phyloP scores from a whole-genome alignment of 495 filamentous ascomycete species.

The Penicillium canariense region DNA sequence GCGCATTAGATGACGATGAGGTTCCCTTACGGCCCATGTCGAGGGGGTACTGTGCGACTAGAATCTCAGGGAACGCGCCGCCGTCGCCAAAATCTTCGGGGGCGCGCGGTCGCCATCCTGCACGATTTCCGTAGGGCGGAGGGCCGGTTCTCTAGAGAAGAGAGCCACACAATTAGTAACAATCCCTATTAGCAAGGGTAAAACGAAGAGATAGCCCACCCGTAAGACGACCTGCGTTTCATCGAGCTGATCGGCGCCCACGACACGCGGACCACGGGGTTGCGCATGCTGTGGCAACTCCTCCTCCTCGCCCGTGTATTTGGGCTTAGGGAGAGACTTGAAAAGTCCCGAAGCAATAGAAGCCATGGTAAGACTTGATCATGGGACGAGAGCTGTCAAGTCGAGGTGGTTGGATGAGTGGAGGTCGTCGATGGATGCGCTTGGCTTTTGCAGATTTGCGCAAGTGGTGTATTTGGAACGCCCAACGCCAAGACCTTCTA shows the following conservation, averaged over 20 bases:
- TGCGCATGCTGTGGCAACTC: conserved; percentile 70
- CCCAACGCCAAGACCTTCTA: conserved; percentile 23
- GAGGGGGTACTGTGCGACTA: conserved; percentile 90
- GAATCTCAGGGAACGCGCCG: conserved; percentile 92
- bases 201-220: conserved; percentile 43
- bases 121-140: conserved; percentile 78
- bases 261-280: conserved; percentile 72
- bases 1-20: conserved; percentile 73
- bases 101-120: conserved; percentile 82
- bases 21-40: conserved; percentile 83
- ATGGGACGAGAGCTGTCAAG: conserved; percentile 17
- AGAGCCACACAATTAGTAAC: not conserved
- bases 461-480: conserved; percentile 11
- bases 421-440: conserved; percentile 13
- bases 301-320: conserved; percentile 82
- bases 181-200: not conserved
- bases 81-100: conserved; percentile 94
- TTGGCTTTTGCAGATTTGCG: conserved; percentile 28
- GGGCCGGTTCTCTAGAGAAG: conserved; percentile 69
- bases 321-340: conserved; percentile 82
- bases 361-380: conserved; percentile 50
- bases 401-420: conserved; percentile 15
- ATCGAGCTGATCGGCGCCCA: conserved; percentile 74
- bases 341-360: conserved; percentile 75
- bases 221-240: conserved; percentile 84